Conservation (phyloP, 495 filamentous ascomycete species). For the Podospora tetraspora region DNA sequence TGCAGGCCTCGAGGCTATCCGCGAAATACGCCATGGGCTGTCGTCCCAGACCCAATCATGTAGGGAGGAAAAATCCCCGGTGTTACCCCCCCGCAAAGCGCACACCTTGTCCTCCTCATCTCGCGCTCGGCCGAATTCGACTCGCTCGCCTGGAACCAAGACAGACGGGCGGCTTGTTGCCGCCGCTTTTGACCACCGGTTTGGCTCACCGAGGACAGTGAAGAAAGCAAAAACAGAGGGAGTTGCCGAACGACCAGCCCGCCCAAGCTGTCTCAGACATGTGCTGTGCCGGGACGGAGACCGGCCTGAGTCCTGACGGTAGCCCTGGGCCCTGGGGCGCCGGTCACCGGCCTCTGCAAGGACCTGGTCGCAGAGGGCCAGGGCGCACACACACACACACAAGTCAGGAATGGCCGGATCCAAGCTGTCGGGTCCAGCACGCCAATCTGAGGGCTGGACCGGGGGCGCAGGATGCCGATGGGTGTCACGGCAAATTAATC, state of each 20-base stretch:
- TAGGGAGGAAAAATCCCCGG: not conserved
- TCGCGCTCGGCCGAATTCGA: not conserved
- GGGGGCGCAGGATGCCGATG: not conserved
- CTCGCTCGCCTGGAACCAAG: not conserved
- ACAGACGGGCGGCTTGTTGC: not conserved
- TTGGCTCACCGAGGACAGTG: not conserved
- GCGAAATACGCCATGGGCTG: not conserved
- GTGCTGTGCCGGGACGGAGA: no score
- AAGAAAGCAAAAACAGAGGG: not conserved
- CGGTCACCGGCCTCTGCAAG: not conserved
- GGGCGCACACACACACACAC: not conserved
- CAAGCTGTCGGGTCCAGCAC: slow-evolving; percentile 12
- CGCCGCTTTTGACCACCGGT: not conserved
- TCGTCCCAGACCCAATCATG: not conserved
- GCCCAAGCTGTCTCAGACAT: not conserved
- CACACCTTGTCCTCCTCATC: not conserved
- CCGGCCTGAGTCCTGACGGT: no score
- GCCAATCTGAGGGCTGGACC: slow-evolving; percentile 3
- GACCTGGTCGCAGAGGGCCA: not conserved
- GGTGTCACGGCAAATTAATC: slow-evolving; percentile 4
- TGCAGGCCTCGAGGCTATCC: not conserved
- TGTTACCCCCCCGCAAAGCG: not conserved
- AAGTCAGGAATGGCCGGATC: slow-evolving; percentile 12
- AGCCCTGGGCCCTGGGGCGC: not conserved
- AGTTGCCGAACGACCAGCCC: not conserved